Conservation (phyloP, 257 asterid genomes). For the Fraxinus americana region DNA sequence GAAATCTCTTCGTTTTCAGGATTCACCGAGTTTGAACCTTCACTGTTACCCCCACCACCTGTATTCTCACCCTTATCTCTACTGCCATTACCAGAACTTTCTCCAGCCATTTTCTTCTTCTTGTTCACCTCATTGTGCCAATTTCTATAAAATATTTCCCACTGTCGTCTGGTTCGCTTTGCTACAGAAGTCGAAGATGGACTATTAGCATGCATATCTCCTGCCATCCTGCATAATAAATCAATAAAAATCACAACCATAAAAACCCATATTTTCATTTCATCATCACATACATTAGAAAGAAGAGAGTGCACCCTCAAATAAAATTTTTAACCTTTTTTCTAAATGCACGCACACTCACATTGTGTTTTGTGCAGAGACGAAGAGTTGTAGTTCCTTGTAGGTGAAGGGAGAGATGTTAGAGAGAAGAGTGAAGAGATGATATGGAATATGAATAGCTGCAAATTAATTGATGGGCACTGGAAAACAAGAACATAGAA, state of each 20-base stretch:
- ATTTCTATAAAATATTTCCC: conserved; percentile 22
- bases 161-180: conserved; percentile 30
- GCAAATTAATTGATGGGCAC: background rate
- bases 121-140: background rate
- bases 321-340: too few relatives aligned
- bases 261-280: background rate
- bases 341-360: too few relatives aligned
- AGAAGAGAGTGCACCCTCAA: too few relatives aligned
- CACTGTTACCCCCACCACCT: background rate
- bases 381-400: too few relatives aligned
- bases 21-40: background rate
- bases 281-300: too few relatives aligned
- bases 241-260: background rate
- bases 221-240: background rate
- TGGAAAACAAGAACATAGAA: background rate
- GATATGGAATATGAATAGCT: too few relatives aligned
- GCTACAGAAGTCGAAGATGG: background rate
- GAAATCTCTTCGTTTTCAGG: background rate
- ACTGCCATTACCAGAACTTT: background rate
- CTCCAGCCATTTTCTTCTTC: background rate
- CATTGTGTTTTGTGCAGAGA: too few relatives aligned
- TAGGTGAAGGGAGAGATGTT: too few relatives aligned
- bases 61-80: conserved; percentile 2
- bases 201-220: conserved; percentile 15
- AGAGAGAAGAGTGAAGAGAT: too few relatives aligned